Conservation (phyloP, 1,284 basidiomycete genomes). For the Rhodofomes roseus region DNA sequence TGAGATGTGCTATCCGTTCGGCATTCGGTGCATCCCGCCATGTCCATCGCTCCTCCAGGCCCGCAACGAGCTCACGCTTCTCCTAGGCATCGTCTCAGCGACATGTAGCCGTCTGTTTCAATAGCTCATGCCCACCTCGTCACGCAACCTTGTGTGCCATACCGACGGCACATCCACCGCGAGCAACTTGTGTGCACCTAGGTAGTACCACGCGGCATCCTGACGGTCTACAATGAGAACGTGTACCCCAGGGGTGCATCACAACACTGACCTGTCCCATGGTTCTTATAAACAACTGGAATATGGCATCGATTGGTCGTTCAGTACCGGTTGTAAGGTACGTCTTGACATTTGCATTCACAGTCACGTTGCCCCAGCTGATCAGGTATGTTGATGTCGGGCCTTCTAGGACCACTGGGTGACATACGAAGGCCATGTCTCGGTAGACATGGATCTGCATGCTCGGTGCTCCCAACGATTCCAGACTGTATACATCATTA, state of each 20-base stretch:
- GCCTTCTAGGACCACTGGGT: conserved; percentile 50
- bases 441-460: conserved; percentile 34
- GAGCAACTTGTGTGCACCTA: conserved; percentile 20
- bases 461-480: conserved; percentile 28
- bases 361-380: conserved; percentile 42
- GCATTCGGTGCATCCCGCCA: conserved; percentile 7
- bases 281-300: conserved; percentile 41
- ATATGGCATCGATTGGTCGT: conserved; percentile 13
- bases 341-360: conserved; percentile 28
- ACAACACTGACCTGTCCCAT: conserved; percentile 6
- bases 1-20: conserved; percentile 12
- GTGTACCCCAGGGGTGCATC: too few species aligned
- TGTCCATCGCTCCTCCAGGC: conserved; percentile 15
- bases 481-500: conserved; percentile 27
- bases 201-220: conserved; percentile 24
- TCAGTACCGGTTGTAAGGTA: conserved; percentile 30
- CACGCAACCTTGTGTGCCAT: conserved; percentile 18
- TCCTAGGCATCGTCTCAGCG: conserved; percentile 6
- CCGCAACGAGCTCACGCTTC: conserved; percentile 8
- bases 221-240: not conserved
- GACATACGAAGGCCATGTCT: conserved; percentile 45
- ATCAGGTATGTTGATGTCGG: conserved; percentile 40
- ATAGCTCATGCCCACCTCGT: conserved; percentile 11
- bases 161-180: conserved; percentile 14
- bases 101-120: not conserved